Base-by-base conservation (phyloP, 1,284 basidiomycete genomes). In the Cystobasidiaceae sp. region DNA sequence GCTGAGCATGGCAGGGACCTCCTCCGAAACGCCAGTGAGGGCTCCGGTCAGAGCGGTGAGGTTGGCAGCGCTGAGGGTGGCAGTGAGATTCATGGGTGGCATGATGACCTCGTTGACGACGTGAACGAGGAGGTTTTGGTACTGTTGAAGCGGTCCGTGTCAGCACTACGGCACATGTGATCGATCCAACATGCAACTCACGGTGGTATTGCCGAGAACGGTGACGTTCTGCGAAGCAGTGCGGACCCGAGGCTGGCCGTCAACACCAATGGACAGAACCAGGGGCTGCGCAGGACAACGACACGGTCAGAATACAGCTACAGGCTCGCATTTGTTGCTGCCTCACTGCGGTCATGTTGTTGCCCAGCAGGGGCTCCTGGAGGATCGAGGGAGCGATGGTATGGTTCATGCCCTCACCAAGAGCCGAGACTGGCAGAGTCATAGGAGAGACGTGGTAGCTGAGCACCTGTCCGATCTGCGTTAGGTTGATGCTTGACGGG, bases 181-280 rank as follows among this genome's bases (percentile, higher is more conserved):
- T 34, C 66, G 64, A 23, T 62, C 28, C 32, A 65, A 44, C 25
- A 21, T 15, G 21, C 15, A 23, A 33, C 51, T 56, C 23, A 64
- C 61, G 25, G 51, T 56, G 0, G 70, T 71, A 3, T 69, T 68
- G 60, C 74, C 69, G 46, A 75, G 68, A 15, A 74, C 73, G 27
- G 74, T 70, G 1, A 75, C 74, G 54, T 75, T 60, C 57, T 54
- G 57, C 27, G 34, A 32, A 23, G 46, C 56, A 39, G 65, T 59
- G n/a, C 56, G 46, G 44, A 67, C 45, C 54, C 57, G 34, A 0
- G 56, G 56, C n/a, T 46, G 39, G 17, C 57, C 65, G 45, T 67
- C 65, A 6, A 33, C 15, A 39, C 65, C 56, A 21, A 60, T 41
- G 21, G 65, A 60, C 13, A 52, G 32, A n/a, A 55, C 56, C 13